Evolutionary conservation across 2,329 filamentous ascomycete genomes (phyloP).

Genomic region (Colletotrichum sp.): DNA sequence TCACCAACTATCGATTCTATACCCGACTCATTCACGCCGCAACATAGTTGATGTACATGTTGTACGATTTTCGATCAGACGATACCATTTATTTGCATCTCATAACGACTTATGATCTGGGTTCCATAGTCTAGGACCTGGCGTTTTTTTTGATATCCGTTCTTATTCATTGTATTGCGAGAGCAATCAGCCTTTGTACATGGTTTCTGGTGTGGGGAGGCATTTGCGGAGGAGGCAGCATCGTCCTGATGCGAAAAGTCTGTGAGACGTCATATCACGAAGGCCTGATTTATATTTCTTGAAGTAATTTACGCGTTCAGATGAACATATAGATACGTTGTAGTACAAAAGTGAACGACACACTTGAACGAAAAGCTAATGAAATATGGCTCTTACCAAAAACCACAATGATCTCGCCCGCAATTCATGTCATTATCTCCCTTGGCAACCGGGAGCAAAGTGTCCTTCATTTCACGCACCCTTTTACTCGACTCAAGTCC

Average conservation of each 20-base stretch:
- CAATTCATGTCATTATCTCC: neutral
- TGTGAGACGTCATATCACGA: neutral
- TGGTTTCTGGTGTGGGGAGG: neutral
- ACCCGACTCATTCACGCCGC: constrained; percentile 8
- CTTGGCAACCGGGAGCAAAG: neutral
- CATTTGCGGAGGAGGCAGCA: neutral
- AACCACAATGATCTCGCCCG: neutral
- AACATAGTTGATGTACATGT: constrained; percentile 8
- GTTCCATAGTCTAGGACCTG: constrained; percentile 3
- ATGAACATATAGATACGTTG: constrained; percentile 18
- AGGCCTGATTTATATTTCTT: neutral
- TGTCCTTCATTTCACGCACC: neutral
- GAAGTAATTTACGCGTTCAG: neutral
- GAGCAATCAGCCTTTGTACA: neutral
- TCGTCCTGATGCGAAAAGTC: neutral
- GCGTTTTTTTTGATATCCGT: constrained; percentile 19
- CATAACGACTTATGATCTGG: constrained; percentile 22
- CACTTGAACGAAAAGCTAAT: constrained; percentile 1
- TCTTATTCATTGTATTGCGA: constrained; percentile 6
- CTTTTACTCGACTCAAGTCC: neutral
- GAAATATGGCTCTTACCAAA: neutral
- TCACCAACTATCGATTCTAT: constrained; percentile 1
- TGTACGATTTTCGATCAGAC: constrained; percentile 20
- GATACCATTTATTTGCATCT: constrained; percentile 19
- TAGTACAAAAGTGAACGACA: constrained; percentile 3